Evolutionary conservation across 257 asterid genomes (phyloP).

Genomic region (Pogostemon cablin): DNA sequence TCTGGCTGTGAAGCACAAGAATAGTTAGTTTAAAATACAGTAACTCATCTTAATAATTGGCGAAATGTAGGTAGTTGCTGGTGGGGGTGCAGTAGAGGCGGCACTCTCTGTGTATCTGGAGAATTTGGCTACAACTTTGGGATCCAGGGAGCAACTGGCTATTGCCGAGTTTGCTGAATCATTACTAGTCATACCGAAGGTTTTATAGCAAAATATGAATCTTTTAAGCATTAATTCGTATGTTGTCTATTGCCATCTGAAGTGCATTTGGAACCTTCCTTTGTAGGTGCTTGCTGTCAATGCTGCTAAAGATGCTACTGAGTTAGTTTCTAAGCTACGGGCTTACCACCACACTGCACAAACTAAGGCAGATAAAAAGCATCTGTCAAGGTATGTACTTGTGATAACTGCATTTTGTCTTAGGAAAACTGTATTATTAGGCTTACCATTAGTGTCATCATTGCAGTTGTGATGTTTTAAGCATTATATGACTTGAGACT

Average conservation of each 20-base stretch:
- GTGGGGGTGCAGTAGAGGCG: constrained; percentile 97
- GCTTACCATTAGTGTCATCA: no score
- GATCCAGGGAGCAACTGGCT: constrained; percentile 93
- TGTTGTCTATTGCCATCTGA: constrained; percentile 3
- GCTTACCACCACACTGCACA: constrained; percentile 95
- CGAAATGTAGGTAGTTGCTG: constrained; percentile 79
- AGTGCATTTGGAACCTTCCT: constrained; percentile 11
- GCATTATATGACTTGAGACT: no score
- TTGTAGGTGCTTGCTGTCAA: constrained; percentile 90
- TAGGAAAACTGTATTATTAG: no score
- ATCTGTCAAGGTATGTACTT: constrained; percentile 70
- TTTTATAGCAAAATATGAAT: constrained; percentile 34
- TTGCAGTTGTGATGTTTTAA: no score
- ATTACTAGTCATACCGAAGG: constrained; percentile 83
- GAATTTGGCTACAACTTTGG: constrained; percentile 83
- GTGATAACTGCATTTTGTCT: no score
- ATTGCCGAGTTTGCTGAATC: constrained; percentile 96
- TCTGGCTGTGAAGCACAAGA: neutral
- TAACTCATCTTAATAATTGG: constrained; percentile 39
- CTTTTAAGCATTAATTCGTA: neutral
- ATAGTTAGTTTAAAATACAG: neutral
- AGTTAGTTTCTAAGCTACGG: constrained; percentile 86
- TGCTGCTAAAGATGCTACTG: constrained; percentile 99
- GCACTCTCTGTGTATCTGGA: constrained; percentile 84
- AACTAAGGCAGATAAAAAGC: constrained; percentile 92